Percentiles rank a stretch among this genome's conserved stretches.
phyloP scores from a whole-genome alignment of 495 filamentous ascomycete species.

The Aspergillus coremiiformis region DNA sequence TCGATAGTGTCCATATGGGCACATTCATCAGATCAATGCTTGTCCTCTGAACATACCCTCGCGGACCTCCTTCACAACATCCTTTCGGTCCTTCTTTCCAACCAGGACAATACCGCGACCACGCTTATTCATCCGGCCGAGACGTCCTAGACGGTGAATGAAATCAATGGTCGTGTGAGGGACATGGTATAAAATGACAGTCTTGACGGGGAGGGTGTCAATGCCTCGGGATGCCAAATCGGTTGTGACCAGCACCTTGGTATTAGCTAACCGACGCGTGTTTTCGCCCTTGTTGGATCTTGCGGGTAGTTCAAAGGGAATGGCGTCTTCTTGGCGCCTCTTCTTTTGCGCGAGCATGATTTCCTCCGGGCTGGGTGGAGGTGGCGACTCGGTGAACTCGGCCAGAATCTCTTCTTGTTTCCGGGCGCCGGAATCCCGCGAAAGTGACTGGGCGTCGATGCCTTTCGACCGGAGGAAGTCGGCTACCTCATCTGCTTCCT shows the following conservation, averaged over 20 bases:
- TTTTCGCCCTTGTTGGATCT: slow-evolving; percentile 5
- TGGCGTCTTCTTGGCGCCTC: slow-evolving; percentile 22
- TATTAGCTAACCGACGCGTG: slow-evolving; percentile 49
- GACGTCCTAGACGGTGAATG: slow-evolving; percentile 86
- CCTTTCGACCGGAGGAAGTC: slow-evolving; percentile 74
- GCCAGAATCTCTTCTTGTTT: slow-evolving; percentile 67
- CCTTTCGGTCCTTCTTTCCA: slow-evolving; percentile 79
- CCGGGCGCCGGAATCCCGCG: slow-evolving; percentile 67
- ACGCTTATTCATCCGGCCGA: slow-evolving; percentile 85
- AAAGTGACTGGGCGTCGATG: slow-evolving; percentile 77
- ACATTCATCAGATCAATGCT: slow-evolving; percentile 58
- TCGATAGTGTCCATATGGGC: not conserved
- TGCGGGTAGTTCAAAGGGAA: slow-evolving; percentile 28
- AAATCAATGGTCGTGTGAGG: slow-evolving; percentile 96
- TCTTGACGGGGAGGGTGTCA: slow-evolving; percentile 85
- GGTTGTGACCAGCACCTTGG: slow-evolving; percentile 87
- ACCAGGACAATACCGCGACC: slow-evolving; percentile 86
- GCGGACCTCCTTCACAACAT: slow-evolving; percentile 85
- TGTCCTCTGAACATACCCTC: slow-evolving; percentile 91
- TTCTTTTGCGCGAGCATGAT: slow-evolving; percentile 29
- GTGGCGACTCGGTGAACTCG: slow-evolving; percentile 60
- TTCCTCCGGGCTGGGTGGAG: slow-evolving; percentile 35
- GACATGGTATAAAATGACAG: slow-evolving; percentile 90
- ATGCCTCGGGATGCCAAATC: slow-evolving; percentile 89
- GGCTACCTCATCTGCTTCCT: slow-evolving; percentile 73